Evolutionary conservation across 495 filamentous ascomycete species (phyloP), one percentile per base, ranked within the genome.

Genomic region (Aspergillus hancockii): DNA sequence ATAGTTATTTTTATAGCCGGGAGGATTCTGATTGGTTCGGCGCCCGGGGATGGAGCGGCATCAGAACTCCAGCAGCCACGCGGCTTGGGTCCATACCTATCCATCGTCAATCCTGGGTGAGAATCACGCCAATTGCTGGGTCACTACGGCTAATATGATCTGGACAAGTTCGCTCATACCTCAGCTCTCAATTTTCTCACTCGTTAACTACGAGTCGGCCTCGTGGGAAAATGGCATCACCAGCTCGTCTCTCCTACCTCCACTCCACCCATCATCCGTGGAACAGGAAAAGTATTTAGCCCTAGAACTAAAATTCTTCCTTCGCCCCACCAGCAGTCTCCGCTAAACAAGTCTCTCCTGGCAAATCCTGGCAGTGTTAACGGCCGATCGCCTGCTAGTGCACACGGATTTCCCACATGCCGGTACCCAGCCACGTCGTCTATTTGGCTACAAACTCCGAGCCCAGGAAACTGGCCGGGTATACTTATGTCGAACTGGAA

Each of bases 211-310:
- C n/a, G n/a, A n/a, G n/a, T n/a, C n/a, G n/a, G n/a, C n/a, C n/a
- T n/a, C n/a, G n/a, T n/a, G n/a, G n/a, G n/a, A n/a, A n/a, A n/a
- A n/a, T n/a, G n/a, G n/a, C n/a, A n/a, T n/a, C n/a, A 7, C 25
- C 25, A 28, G 7, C 3, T 28, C 3, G 3, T 28, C 25, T 28
- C 25, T 28, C 25, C 3, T 7, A 28, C 25, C 7, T 28, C 25
- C 25, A 34, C 49, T 30, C 49, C 49, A 52, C 49, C 28, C 49
- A 5, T n/a, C 49, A n/a, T 28, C 25, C 25, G 19, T 14, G 14
- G 38, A 45, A 28, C 40, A 55, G 53, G 53, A 55, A 46, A 55
- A 55, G 40, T 19, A 25, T 55, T 55, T 55, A 55, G 40, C 53
- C 53, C 53, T 16, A 16, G 18, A 21, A 23, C 9, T 6, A 43